Evolutionary conservation across 2,329 filamentous ascomycete species (phyloP).

Genomic region (Penicillium concentricum): DNA sequence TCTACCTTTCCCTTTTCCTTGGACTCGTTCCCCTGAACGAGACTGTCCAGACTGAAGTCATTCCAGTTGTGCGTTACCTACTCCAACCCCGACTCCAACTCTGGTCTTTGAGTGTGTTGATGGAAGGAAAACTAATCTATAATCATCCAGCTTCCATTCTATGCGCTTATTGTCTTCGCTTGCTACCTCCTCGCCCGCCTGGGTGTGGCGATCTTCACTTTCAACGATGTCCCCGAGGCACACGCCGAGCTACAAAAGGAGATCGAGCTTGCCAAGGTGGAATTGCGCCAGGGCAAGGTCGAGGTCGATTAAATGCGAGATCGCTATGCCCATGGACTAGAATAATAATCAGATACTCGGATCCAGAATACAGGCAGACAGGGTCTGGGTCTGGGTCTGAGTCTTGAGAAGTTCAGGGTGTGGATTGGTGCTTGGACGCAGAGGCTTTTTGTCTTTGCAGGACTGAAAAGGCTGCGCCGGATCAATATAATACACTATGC

Average conservation of each 20-base stretch:
- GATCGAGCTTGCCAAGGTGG: slow-evolving; percentile 56
- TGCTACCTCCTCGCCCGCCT: slow-evolving; percentile 89
- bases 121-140: neutral
- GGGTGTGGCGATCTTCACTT: slow-evolving; percentile 88
- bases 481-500: slow-evolving; percentile 13
- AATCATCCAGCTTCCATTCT: slow-evolving; percentile 77
- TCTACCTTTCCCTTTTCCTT: slow-evolving; percentile 85
- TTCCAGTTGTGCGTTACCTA: slow-evolving; percentile 72
- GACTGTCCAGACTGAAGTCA: slow-evolving; percentile 76
- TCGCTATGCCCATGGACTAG: neutral
- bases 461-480: neutral
- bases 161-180: slow-evolving; percentile 85
- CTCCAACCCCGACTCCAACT: neutral
- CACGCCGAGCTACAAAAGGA: slow-evolving; percentile 85
- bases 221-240: slow-evolving; percentile 92
- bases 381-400: neutral
- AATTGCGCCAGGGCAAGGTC: slow-evolving; percentile 43
- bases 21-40: slow-evolving; percentile 77
- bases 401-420: neutral
- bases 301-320: slow-evolving; percentile 40
- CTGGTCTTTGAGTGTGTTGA: slow-evolving; percentile 2
- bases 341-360: neutral
- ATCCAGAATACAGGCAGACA: neutral
- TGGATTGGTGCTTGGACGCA: slow-evolving; percentile 4
- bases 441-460: neutral